phyloP scores from a whole-genome alignment of 352 stramenopile species.

The Elongisporangium undulatum region DNA sequence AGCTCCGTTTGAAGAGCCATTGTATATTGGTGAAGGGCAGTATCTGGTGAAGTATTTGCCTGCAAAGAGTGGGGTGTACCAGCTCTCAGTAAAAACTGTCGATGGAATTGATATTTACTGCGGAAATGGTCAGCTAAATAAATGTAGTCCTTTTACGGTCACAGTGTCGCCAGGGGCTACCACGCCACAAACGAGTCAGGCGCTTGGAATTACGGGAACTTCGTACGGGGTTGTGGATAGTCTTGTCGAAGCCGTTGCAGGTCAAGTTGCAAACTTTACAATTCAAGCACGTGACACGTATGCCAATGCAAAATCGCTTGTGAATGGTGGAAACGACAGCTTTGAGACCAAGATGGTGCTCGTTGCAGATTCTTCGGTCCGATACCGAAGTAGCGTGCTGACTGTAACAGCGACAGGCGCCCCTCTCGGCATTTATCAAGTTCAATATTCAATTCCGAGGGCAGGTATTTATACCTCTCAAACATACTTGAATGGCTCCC shows the following conservation, averaged over 20 bases:
- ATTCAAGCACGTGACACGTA: constrained; percentile 95
- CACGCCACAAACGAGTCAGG: constrained; percentile 87
- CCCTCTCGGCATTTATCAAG: constrained; percentile 81
- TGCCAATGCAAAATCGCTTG: constrained; percentile 66
- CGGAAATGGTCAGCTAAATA: constrained; percentile 81
- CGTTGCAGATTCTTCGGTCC: constrained; percentile 38
- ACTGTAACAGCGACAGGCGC: constrained; percentile 16
- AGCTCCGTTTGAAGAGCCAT: constrained; percentile 58
- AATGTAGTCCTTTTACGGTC: constrained; percentile 94
- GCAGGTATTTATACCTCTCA: constrained; percentile 86
- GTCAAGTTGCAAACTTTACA: constrained; percentile 91
- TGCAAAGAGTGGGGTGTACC: constrained; percentile 83
- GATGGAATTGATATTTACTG: constrained; percentile 95
- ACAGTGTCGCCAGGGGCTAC: constrained; percentile 85
- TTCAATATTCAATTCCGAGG: constrained; percentile 92
- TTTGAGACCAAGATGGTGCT: constrained; percentile 89
- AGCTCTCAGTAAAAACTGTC: constrained; percentile 87
- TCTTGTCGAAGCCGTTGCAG: constrained; percentile 89
- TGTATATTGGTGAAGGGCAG: constrained; percentile 89
- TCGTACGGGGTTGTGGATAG: constrained; percentile 77
- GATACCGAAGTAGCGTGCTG: constrained; percentile 81
- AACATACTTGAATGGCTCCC: constrained; percentile 74
- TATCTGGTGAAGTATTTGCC: constrained; percentile 90
- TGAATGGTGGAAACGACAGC: constrained; percentile 34
- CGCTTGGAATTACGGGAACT: constrained; percentile 53